phyloP scores from a whole-genome alignment of 2,329 filamentous ascomycete genomes.

The Ophiocordyceps camponoti-saundersi region DNA sequence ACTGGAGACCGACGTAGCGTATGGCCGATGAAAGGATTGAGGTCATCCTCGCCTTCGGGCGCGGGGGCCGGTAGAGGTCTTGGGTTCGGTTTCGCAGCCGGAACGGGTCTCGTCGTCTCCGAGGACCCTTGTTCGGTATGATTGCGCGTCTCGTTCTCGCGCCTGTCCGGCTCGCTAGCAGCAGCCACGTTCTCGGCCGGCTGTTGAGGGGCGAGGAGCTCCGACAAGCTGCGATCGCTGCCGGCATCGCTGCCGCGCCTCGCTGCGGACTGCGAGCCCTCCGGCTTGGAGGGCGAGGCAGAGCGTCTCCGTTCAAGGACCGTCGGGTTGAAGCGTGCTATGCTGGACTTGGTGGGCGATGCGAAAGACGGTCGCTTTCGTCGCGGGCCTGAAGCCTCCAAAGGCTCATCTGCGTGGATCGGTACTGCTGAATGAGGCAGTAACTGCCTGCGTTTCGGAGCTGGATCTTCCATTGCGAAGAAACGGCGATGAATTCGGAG shows the following conservation, averaged over 20 bases:
- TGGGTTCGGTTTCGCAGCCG: constrained; percentile 24
- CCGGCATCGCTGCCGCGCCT: constrained; percentile 2
- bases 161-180: constrained; percentile 7
- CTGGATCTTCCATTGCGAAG: not conserved
- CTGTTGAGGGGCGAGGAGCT: constrained; percentile 14
- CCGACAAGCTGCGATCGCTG: constrained; percentile 9
- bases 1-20: constrained; percentile 11
- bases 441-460: not conserved
- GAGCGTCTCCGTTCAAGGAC: constrained; percentile 29
- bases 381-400: constrained; percentile 7
- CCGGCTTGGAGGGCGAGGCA: constrained; percentile 15
- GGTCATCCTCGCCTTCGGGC: constrained; percentile 11
- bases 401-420: constrained; percentile 1
- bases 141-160: constrained; percentile 6
- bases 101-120: constrained; percentile 19
- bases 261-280: not conserved
- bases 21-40: constrained; percentile 14
- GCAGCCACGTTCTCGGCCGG: constrained; percentile 8
- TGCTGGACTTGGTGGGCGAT: constrained; percentile 49
- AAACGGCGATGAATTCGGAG: not conserved
- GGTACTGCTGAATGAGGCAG: not conserved
- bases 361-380: constrained; percentile 38
- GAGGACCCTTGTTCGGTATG: constrained; percentile 3
- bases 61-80: constrained; percentile 28
- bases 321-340: constrained; percentile 43